Evolutionary conservation across 1,284 basidiomycete genomes (phyloP), one percentile per base, ranked within the genome.

Genomic region (Austroboletus novae-zelandiae): DNA sequence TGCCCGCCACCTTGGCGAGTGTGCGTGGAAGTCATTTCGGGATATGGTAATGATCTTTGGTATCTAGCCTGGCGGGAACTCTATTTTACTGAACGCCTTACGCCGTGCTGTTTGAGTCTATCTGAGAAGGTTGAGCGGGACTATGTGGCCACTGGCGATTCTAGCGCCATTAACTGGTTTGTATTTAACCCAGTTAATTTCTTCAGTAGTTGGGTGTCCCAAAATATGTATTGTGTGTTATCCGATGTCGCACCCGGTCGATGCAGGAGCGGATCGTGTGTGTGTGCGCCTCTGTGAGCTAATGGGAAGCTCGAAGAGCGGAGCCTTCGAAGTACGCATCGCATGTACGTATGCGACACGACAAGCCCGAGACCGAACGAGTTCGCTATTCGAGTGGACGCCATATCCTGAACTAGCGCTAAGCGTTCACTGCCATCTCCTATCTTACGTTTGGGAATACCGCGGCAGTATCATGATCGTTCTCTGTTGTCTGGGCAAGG

Each of bases 1-100:
- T 56, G 53, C 55, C 61, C 51, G 61, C 52, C 40, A 29, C 50
- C 48, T 52, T 54, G 53, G 43, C 34, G 50, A 48, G 43, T 40
- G 50, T 27, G 35, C 15, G 46, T 23, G 47, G 46, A 48, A 47
- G 48, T 43, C 40, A 20, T 49, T 41, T 41, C 36, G 29, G 18
- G 17, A 51, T 30, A 43, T 55, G 39, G 45, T 50, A 31, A 45
- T 45, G 55, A 50, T 27, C 34, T 50, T 25, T 39, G 47, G n/a
- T n/a, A 46, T 35, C 34, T 47, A 59, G 40, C 17, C 17, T 18
- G 51, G 45, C 43, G 30, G 23, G 32, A 47, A 57, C 42, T 43
- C 31, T 43, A 42, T 36, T 45, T 36, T 43, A 31, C 56, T 51
- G 51, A 17, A 41, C 18, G 17, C 39, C 47, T 36, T 48, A 20